Conservation (phyloP, 805 yeast species). For the Yamadazyma paraphyllophila region DNA sequence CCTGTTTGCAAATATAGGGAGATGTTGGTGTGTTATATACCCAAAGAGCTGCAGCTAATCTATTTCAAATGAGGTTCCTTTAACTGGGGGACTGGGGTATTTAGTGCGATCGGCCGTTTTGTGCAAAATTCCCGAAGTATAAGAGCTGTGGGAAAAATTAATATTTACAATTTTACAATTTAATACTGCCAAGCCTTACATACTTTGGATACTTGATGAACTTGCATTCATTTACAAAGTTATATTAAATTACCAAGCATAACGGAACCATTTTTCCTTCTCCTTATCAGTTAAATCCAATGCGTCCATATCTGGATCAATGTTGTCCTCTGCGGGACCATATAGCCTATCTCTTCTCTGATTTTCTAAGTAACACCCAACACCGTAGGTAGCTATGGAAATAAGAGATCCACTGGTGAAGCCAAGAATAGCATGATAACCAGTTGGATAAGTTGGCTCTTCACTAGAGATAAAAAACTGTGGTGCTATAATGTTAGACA, state of each 20-base stretch:
- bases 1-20: too few species aligned
- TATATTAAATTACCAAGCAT: conserved; percentile 11
- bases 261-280: conserved; percentile 38
- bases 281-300: conserved; percentile 59
- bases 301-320: conserved; percentile 39
- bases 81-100: conserved; percentile 1
- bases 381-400: conserved; percentile 41
- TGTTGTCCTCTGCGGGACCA: conserved; percentile 19
- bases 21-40: too few species aligned
- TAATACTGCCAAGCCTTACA: too few species aligned
- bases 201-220: too few species aligned
- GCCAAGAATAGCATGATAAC: conserved; percentile 56
- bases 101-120: conserved; percentile 9
- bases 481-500: conserved; percentile 56
- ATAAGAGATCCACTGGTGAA: conserved; percentile 46
- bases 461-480: conserved; percentile 45
- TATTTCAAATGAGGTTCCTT: neutral
- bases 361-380: conserved; percentile 50
- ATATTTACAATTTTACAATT: too few species aligned
- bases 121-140: neutral
- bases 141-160: too few species aligned
- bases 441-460: conserved; percentile 49
- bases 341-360: conserved; percentile 44
- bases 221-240: too few species aligned
- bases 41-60: neutral